Percentiles rank a stretch among this genome's conserved stretches.
phyloP scores from a whole-genome alignment of 2,329 filamentous ascomycete species.

The Aspergillus persii region DNA sequence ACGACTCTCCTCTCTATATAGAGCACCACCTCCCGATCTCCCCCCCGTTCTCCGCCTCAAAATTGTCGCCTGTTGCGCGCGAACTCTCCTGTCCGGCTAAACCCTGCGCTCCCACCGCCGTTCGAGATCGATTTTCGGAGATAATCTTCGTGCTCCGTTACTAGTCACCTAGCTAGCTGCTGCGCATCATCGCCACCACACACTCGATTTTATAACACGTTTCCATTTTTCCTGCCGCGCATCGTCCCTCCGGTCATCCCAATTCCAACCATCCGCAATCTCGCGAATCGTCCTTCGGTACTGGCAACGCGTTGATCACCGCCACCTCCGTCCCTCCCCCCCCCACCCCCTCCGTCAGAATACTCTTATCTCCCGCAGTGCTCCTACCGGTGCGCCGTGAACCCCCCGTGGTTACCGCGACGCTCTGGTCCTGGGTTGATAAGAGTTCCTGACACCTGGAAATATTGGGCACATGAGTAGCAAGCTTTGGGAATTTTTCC shows the following conservation, averaged over 20 bases:
- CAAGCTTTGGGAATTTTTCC: conserved; percentile 92
- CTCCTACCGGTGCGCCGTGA: conserved; percentile 77
- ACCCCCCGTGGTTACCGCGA: conserved; percentile 83
- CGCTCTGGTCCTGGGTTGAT: conserved; percentile 65
- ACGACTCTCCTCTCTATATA: neutral
- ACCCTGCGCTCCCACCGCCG: neutral
- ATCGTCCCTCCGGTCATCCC: neutral
- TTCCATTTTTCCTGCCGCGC: neutral
- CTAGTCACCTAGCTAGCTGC: conserved; percentile 3
- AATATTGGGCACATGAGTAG: conserved; percentile 76
- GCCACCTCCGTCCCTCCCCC: conserved; percentile 9
- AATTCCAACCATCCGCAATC: neutral
- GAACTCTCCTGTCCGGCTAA: conserved; percentile 4
- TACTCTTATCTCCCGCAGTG: conserved; percentile 33
- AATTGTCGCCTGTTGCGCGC: conserved; percentile 14
- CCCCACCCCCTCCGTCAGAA: conserved; percentile 16
- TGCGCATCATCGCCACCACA: conserved; percentile 22
- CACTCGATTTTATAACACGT: conserved; percentile 9
- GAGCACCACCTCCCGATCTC: neutral
- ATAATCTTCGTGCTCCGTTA: conserved; percentile 6
- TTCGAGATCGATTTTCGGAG: conserved; percentile 9
- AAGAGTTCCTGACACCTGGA: conserved; percentile 39
- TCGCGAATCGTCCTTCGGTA: neutral
- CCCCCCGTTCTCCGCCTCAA: neutral
- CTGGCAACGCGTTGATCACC: conserved; percentile 16